Evolutionary conservation across 352 stramenopile species (phyloP).

Genomic region (Globisporangium nodosum): DNA sequence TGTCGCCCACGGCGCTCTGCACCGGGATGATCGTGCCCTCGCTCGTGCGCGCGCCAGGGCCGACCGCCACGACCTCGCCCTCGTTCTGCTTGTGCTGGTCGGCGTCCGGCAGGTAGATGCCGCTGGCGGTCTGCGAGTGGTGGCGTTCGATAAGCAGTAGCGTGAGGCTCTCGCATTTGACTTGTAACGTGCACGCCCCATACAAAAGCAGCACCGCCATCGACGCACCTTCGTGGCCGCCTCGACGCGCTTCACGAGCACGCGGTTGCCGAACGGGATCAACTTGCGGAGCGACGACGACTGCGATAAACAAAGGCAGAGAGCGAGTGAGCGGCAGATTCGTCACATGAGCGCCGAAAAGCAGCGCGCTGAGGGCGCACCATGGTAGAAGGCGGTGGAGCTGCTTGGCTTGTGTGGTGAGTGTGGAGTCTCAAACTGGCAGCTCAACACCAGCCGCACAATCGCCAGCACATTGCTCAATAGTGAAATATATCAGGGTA

Average conservation of each 20-base stretch:
- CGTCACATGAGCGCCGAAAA: neutral
- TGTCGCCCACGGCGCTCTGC: conserved; percentile 89
- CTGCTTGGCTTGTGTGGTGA: conserved; percentile 11
- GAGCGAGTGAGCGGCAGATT: neutral
- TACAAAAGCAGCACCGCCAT: neutral
- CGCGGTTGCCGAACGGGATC: conserved; percentile 93
- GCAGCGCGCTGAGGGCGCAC: neutral
- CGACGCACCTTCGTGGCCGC: conserved; percentile 73
- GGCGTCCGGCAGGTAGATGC: conserved; percentile 93
- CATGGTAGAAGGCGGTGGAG: conserved; percentile 1
- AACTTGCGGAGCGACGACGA: conserved; percentile 80
- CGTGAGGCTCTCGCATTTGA: neutral
- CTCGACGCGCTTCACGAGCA: conserved; percentile 92
- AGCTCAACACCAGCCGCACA: neutral
- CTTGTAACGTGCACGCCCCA: neutral
- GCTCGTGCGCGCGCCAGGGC: conserved; percentile 84
- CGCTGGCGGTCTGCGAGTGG: conserved; percentile 73
- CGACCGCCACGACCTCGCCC: conserved; percentile 91
- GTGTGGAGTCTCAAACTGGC: conserved; percentile 12
- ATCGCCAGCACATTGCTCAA: neutral
- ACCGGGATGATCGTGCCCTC: conserved; percentile 88
- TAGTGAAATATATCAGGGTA: neutral
- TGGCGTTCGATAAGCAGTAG: neutral
- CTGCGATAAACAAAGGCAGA: neutral
- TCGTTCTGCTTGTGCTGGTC: conserved; percentile 93